Evolutionary conservation across 2,329 filamentous ascomycete genomes (phyloP), one percentile per base, ranked within the genome.

Genomic region (Elsinoe batatas): DNA sequence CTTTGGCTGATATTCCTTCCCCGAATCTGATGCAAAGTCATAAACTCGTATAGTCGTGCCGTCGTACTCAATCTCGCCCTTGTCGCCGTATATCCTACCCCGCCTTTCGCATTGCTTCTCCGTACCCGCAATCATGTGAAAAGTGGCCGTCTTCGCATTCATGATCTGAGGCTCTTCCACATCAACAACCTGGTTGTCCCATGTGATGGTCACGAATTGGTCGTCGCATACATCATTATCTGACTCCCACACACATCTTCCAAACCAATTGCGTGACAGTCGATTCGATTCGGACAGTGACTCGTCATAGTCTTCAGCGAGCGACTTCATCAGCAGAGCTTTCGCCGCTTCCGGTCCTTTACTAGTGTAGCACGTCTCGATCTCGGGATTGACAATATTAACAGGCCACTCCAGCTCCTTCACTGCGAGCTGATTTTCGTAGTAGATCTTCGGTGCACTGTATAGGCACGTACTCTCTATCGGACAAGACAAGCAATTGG

Each of bases 221-320:
- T 97, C 89, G 68, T 98, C 93, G 64, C 84, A 88, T 40, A 97
- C 93, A 64, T 94, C 84, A 71, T 97, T 98, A 71, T 95, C 90
- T 3, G 84, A 77, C 67, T 96, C 93, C 72, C 84, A 97, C 1
- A 97, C 93, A 66, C 93, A 98, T n/a, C 91, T 82, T 0, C 93
- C 93, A 65, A 90, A 97, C 89, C 90, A 84, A 1, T 76, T 72
- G 3, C 79, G 69, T 10, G 65, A 64, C 49, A 77, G 73, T 3
- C 82, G 73, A n/a, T 74, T 69, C 5, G 69, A 66, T 1, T 70
- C 65, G 12, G 76, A 72, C 1, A 69, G 75, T 57, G 83, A 83
- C 0, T 55, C 22, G 33, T 74, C 69, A 60, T 83, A 84, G 64
- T 84, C 78, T 60, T 82, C 76, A 0, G 66, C 63, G 1, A 84